Base-by-base conservation (phyloP, 2,329 filamentous ascomycete species). In the Cyanodermella asteris region DNA sequence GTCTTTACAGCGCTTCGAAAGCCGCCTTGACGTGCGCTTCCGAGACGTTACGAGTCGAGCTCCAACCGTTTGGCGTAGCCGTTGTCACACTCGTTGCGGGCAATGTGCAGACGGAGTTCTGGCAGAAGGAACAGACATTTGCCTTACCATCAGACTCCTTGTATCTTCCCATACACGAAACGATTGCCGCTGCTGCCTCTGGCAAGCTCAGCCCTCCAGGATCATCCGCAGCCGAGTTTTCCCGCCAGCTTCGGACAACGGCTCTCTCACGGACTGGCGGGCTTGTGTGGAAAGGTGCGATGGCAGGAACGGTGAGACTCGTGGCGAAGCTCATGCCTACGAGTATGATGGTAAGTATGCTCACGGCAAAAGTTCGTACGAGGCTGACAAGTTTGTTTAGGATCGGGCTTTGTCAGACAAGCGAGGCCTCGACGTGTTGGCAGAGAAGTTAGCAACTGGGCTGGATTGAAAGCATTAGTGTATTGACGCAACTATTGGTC, bases 1-100 rank as follows among this genome's bases (percentile, higher is more conserved):
- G 30, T 4, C 7, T 25, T 13, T 32, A 30, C 22, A 12, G 16
- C 15, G 21, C 23, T 9, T 34, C 31, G 7, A 34, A 32, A 16
- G 30, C 30, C 7, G 30, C 31, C 4, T 11, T 26, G 20, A 20
- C 23, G 2, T 16, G 12, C 10, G 12, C 30, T 4, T 24, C 19
- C n/a, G 31, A 34, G 7, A 24, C 24, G 4, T 25, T 34, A n/a
- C 30, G 31, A 3, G 18, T 34, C n/a, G 31, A 34, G 21, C 22
- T 34, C 5, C 30, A 23, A 14, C 31, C 31, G 4, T 27, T 34
- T 15, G 30, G 27, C 13, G 21, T 34, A 16, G 22, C 5, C 7
- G 31, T 42, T 18, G 18, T 33, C 6, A 33, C 30, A 7, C 18
- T 23, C 14, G 18, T 30, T 5, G 24, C 22, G 8, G 31, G 31